Conservation (phyloP, 1,139 yeast genomes). For the Scheffersomyces titani region DNA sequence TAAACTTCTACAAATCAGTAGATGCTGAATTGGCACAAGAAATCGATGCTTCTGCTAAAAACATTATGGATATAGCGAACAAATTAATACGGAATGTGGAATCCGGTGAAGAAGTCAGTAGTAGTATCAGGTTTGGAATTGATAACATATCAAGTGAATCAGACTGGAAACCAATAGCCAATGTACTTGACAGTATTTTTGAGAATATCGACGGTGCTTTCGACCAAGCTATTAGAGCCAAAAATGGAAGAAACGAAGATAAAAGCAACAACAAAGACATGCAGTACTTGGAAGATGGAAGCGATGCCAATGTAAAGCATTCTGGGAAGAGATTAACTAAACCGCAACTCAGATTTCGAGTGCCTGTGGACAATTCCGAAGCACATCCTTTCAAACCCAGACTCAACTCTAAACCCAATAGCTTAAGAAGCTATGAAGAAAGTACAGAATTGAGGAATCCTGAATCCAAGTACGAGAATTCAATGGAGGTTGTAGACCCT, state of each 20-base stretch:
- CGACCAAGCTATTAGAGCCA: conserved; percentile 37
- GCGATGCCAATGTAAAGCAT: conserved; percentile 13
- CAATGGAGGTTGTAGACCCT: conserved; percentile 46
- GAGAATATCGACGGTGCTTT: conserved; percentile 64
- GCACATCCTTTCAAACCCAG: conserved; percentile 75
- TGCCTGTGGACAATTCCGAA: conserved; percentile 68
- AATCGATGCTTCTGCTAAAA: conserved; percentile 43
- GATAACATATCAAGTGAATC: conserved; percentile 31
- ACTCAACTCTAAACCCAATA: conserved; percentile 69
- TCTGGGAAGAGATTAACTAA: conserved; percentile 51
- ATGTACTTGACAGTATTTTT: conserved; percentile 66
- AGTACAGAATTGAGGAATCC: conserved; percentile 39
- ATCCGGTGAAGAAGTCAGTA: conserved; percentile 19
- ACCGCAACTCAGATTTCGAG: conserved; percentile 69
- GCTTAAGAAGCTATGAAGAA: conserved; percentile 56
- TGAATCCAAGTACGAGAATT: conserved; percentile 25
- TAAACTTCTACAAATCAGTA: conserved; percentile 70
- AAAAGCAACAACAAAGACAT: conserved; percentile 22
- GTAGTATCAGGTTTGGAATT: conserved; percentile 33
- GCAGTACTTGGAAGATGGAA: conserved; percentile 52
- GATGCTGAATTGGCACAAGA: conserved; percentile 50
- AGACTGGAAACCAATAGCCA: conserved; percentile 65
- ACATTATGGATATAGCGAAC: conserved; percentile 56
- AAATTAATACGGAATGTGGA: conserved; percentile 44
- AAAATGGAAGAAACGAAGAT: conserved; percentile 6